Evolutionary conservation across 2,329 filamentous ascomycete species (phyloP).

Genomic region (Endothia cerciana): DNA sequence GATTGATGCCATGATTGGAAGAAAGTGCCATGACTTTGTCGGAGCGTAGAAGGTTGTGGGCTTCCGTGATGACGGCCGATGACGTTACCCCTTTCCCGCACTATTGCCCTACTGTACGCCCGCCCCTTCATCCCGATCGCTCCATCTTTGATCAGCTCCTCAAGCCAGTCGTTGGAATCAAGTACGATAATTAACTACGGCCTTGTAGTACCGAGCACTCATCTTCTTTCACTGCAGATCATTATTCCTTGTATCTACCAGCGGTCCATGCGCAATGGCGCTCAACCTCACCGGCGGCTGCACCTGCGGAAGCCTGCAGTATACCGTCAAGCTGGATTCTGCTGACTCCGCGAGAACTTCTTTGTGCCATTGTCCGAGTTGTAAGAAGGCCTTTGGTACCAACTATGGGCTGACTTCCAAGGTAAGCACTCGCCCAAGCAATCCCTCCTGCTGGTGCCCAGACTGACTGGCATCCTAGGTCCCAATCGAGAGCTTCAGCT

Average conservation of each 20-base stretch:
- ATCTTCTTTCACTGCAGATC: neutral
- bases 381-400: constrained; percentile 39
- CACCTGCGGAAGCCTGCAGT: constrained; percentile 34
- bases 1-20: neutral
- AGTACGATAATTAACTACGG: neutral
- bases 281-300: constrained; percentile 32
- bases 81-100: neutral
- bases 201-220: neutral
- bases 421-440: constrained; percentile 4
- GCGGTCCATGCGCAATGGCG: constrained; percentile 15
- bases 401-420: constrained; percentile 41
- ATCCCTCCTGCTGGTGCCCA: no score
- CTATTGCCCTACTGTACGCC: neutral
- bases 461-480: constrained; percentile 33
- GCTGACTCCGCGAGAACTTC: constrained; percentile 37
- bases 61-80: neutral
- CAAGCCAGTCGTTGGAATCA: neutral
- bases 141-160: neutral
- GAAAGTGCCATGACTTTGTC: neutral
- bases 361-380: constrained; percentile 41
- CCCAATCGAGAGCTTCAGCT: constrained; percentile 35
- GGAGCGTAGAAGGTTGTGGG: neutral
- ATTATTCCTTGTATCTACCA: neutral
- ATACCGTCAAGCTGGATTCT: constrained; percentile 35
- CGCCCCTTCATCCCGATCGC: neutral